phyloP scores from a whole-genome alignment of 1,284 basidiomycete genomes.

The Leccinum pallidistipes region DNA sequence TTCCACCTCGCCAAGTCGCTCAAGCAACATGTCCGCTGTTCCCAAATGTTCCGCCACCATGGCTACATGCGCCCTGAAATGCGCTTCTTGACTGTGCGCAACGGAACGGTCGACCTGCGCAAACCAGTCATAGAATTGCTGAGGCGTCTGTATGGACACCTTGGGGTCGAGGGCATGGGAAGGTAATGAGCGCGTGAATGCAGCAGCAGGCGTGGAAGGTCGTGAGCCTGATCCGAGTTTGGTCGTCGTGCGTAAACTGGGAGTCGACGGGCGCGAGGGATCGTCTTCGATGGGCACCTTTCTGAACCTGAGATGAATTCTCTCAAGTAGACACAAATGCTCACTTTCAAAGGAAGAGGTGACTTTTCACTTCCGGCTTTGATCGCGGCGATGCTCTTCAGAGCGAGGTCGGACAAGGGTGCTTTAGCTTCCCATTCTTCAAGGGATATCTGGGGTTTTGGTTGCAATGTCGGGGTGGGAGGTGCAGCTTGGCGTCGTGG shows the following conservation, averaged over 20 bases:
- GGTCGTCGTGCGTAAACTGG: conserved; percentile 31
- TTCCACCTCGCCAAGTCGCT: conserved; percentile 71
- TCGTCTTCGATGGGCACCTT: conserved; percentile 42
- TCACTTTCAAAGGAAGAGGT: conserved; percentile 72
- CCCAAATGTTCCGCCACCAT: conserved; percentile 72
- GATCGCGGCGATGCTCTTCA: conserved; percentile 63
- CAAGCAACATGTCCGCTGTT: conserved; percentile 71
- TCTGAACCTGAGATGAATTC: conserved; percentile 15
- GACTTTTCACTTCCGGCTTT: conserved; percentile 63
- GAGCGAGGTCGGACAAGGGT: conserved; percentile 70
- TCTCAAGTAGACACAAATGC: conserved; percentile 26
- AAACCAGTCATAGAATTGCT: conserved; percentile 96
- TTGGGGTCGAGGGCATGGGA: conserved; percentile 62
- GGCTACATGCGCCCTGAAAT: conserved; percentile 82
- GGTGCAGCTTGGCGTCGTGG: conserved; percentile 30
- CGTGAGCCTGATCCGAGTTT: conserved; percentile 36
- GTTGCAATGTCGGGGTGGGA: conserved; percentile 31
- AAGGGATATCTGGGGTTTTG: conserved; percentile 52
- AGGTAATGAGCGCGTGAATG: conserved; percentile 32
- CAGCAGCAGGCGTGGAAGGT: conserved; percentile 36
- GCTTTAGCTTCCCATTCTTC: conserved; percentile 90
- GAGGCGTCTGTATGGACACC: conserved; percentile 79
- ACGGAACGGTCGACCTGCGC: conserved; percentile 83
- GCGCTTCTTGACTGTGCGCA: conserved; percentile 87
- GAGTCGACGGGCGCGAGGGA: conserved; percentile 45